Base-by-base conservation (phyloP, 352 stramenopile species). In the Phytophthora sojae region DNA sequence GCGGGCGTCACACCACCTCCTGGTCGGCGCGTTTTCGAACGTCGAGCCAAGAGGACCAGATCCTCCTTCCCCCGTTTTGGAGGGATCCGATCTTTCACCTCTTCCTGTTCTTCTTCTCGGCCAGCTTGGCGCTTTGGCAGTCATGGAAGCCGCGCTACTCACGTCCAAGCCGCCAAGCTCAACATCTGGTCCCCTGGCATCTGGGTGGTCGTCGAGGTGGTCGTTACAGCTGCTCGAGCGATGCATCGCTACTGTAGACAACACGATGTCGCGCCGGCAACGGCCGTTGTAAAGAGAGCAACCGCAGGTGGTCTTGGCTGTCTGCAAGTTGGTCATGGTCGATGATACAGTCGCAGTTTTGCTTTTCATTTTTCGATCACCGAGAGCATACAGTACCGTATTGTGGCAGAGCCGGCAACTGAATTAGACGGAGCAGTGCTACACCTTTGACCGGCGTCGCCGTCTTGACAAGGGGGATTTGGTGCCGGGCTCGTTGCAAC, bases 401-500 rank as follows among this genome's bases (percentile, higher is more conserved):
- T 56, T 61, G 32, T 6, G 44, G 44, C 57, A 55, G 42, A 63
- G 44, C 7, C 49, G 23, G 9, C 37, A 30, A 39, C 60, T 61
- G 50, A 67, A 67, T 50, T 67, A 67, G 51, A 61, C 61, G 51
- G 26, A 67, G 61, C 61, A 68, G 42, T 68, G 61, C 61, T 56
- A 68, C 61, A 50, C 52, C 52, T 68, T 57, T 68, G 61, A 62
- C 61, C 32, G 39, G n/a, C 26, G 51, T 67, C 50, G 23, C 21
- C 11, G 21, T 21, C 50, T 30, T 44, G 35, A 42, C 35, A 42
- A 14, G 35, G 11, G 35, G 11, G 35, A 42, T 42, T n/a, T n/a
- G 35, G 6, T 44, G 12, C 14, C 35, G 12, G 19, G 1, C 6
- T 37, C 44, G 50, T 56, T 56, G 50, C 21, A 30, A n/a, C 35